Percentiles rank a stretch among this genome's conserved stretches.
These are phyloP conservation scores for Acacia pycnantha DNA, from an alignment of 331 rosid species.

Conservation along the genomic window DNA sequence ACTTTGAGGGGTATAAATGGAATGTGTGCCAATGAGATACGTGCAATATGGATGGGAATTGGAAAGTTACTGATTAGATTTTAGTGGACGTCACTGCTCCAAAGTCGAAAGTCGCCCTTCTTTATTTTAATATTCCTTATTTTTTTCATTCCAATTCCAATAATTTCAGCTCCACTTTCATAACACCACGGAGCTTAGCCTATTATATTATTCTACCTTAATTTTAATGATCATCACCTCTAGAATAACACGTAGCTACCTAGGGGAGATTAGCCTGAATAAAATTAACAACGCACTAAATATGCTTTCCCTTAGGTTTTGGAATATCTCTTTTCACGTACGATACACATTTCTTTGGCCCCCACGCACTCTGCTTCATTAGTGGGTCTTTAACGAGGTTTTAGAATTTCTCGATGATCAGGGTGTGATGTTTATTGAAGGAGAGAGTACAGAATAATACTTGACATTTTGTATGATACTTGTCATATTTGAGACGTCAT, in stretches of 20 bases:
- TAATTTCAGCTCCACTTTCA: not conserved
- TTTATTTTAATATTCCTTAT: not conserved
- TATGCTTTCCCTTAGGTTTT: not conserved
- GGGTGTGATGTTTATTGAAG: not conserved
- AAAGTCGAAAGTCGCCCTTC: not conserved
- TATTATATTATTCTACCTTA: not conserved
- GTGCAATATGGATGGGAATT: conserved; percentile 21
- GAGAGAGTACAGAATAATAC: not conserved
- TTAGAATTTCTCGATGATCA: not conserved
- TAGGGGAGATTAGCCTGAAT: not conserved
- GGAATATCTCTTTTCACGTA: not conserved
- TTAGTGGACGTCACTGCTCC: conserved; percentile 44
- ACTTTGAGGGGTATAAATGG: conserved; percentile 28
- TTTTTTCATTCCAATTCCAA: not conserved
- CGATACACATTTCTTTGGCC: not conserved
- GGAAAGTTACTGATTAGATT: conserved; percentile 23
- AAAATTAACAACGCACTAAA: not conserved
- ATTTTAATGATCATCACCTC: not conserved
- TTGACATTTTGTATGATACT: not conserved
- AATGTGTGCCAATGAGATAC: conserved; percentile 19
- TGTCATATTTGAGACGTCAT: too few species aligned
- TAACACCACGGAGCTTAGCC: not conserved
- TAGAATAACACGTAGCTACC: not conserved
- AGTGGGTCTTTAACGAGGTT: not conserved
- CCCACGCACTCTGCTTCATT: not conserved